Percentiles rank a stretch among this genome's conserved stretches.
These are phyloP conservation scores for Debaryomyces psychrophilus DNA, from an alignment of 1,139 yeast genomes.

Conservation along the genomic window DNA sequence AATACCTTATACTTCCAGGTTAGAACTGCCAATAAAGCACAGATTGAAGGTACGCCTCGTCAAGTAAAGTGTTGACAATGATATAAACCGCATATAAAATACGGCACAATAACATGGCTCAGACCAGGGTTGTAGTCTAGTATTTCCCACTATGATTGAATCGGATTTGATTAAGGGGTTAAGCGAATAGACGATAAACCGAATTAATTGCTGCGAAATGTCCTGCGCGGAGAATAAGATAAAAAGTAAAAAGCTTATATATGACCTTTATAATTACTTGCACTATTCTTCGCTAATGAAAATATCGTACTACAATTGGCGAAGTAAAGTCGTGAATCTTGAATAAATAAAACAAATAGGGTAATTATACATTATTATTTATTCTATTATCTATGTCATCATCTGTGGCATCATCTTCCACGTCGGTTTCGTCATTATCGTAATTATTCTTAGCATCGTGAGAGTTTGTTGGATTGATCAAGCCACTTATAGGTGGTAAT, in stretches of 20 bases:
- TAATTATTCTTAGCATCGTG: constrained; percentile 12
- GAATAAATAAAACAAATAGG: constrained; percentile 4
- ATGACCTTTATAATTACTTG: not conserved
- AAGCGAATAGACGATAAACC: not conserved
- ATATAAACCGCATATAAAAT: no score
- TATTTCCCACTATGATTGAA: not conserved
- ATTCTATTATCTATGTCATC: constrained; percentile 16
- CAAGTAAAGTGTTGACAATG: no score
- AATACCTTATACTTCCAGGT: no score
- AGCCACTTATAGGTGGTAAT: constrained; percentile 41
- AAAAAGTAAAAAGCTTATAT: not conserved
- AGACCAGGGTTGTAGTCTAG: not conserved
- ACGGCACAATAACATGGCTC: no score
- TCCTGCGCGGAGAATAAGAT: not conserved
- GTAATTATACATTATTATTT: constrained; percentile 4
- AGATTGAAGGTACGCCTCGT: no score
- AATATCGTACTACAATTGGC: not conserved
- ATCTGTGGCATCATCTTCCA: constrained; percentile 30
- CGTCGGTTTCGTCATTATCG: constrained; percentile 40
- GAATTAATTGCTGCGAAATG: constrained; percentile 2
- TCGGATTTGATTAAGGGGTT: not conserved
- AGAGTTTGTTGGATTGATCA: constrained; percentile 19
- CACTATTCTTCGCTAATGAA: not conserved
- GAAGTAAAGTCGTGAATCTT: not conserved
- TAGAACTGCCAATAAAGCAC: no score